Evolutionary conservation across 192 early-diverging fungal genomes (phyloP), one percentile per base, ranked within the genome.

Genomic region (Chytriomyces hyalinus): DNA sequence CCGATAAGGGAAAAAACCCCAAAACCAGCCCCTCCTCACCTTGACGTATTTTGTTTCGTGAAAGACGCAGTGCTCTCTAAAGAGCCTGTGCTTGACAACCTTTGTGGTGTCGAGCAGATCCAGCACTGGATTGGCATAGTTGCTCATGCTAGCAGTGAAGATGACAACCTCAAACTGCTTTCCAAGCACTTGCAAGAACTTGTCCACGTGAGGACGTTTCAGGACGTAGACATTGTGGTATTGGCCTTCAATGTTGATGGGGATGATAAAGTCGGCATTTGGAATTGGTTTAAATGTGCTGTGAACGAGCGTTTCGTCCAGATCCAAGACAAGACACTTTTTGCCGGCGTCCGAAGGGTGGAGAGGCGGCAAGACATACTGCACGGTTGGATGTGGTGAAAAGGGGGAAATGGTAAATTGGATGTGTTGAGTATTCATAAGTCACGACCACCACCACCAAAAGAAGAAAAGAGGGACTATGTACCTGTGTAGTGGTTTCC

Each of bases 261-360:
- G 93, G 62, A 96, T 92, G 43, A 94, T 86, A 70, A 90, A 95
- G 78, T 96, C 95, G 9, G 95, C 89, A 69, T 94, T 84, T 46
- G 90, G 80, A 7, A 90, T 85, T 50, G 86, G 82, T 82, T 92
- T 92, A 87, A 96, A 96, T 47, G 94, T 93, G 84, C 92, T 94
- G 81, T 96, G 95, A 22, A 96, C 93, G 20, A 96, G 85, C 0
- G 95, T 96, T 78, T 96, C 95, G 85, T 96, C 95, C 61, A 96
- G 84, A 82, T 96, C 95, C 49, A 96, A 87, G 24, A 96, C 94
- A 48, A 96, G 84, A 74, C 92, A 94, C 80, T 95, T 95, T 80
- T 88, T 90, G 8, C 91, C 90, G 53, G 75, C 78, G 68, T 92
- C 88, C 74, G 90, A 83, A 10, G 85, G 81, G 44, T 84, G 82